Evolutionary conservation across 495 filamentous ascomycete species (phyloP).

Genomic region (Glonium stellatum): DNA sequence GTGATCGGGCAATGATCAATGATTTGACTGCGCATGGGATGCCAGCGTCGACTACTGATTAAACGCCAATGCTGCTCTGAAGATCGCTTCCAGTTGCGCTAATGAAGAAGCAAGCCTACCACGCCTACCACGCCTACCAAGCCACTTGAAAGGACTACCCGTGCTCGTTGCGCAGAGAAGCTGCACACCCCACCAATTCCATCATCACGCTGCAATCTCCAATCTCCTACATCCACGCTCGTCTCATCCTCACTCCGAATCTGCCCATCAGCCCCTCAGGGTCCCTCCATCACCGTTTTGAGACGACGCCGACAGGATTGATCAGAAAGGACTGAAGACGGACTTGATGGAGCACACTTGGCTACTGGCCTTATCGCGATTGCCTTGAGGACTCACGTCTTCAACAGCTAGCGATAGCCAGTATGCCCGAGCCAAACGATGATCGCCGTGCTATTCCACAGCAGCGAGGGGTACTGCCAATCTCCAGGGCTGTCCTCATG

Average conservation of each 20-base stretch:
- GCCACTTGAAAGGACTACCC: background rate
- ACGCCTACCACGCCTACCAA: background rate
- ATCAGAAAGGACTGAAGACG: conserved; percentile 1
- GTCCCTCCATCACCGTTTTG: background rate
- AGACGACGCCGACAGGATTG: background rate
- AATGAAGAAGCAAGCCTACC: background rate
- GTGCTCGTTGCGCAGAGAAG: background rate
- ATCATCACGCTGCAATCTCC: background rate
- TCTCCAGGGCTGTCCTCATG: conserved; percentile 19
- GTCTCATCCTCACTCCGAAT: background rate
- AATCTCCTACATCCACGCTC: background rate
- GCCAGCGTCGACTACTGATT: background rate
- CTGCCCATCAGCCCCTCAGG: background rate
- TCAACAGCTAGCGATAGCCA: conserved; percentile 36
- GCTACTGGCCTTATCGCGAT: conserved; percentile 51
- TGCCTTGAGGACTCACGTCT: conserved; percentile 54
- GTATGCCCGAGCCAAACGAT: conserved; percentile 45
- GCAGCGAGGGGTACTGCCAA: conserved; percentile 9
- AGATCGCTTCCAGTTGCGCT: background rate
- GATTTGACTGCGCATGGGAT: too few species aligned
- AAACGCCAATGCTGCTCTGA: background rate
- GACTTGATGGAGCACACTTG: conserved; percentile 56
- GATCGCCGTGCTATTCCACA: conserved; percentile 12
- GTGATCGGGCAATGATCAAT: too few species aligned
- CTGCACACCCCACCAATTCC: background rate